Evolutionary conservation across 2,329 filamentous ascomycete species (phyloP).

Genomic region (Colletotrichum paranaense): DNA sequence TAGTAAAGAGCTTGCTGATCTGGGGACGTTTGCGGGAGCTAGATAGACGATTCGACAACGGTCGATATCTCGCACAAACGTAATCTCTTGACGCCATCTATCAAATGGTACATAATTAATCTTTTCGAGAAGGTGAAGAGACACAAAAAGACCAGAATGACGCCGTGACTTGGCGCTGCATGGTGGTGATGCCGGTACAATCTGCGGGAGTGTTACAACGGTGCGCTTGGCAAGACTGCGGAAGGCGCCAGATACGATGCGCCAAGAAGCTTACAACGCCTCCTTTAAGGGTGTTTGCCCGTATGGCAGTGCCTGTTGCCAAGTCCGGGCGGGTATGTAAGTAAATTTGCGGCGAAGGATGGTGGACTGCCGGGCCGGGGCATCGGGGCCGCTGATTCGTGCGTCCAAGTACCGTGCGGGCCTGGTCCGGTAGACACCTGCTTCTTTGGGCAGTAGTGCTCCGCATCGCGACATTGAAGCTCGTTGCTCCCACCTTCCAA

Average conservation of each 20-base stretch:
- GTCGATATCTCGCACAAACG: conserved; percentile 24
- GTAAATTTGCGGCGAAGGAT: conserved; percentile 24
- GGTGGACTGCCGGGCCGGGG: conserved; percentile 32
- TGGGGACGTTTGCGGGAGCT: not conserved
- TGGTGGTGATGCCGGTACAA: not conserved
- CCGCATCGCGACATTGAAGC: conserved; percentile 26
- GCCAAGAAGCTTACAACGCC: not conserved
- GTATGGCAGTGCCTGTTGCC: conserved; percentile 20
- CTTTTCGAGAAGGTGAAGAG: conserved; percentile 26
- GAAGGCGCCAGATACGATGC: conserved; percentile 18
- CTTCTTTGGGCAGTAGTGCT: conserved; percentile 29
- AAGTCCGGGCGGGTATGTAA: conserved; percentile 31
- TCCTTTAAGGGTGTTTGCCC: conserved; percentile 3
- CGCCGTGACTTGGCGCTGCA: conserved; percentile 18
- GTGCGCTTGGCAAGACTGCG: conserved; percentile 18
- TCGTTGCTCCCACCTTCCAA: not conserved
- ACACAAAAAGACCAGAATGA: conserved; percentile 12
- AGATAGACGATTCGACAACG: conserved; percentile 2
- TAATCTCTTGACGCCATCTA: conserved; percentile 31
- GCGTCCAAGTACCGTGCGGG: conserved; percentile 22
- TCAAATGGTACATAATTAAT: not conserved
- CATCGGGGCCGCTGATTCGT: conserved; percentile 14
- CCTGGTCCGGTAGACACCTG: conserved; percentile 23
- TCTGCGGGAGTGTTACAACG: conserved; percentile 28
- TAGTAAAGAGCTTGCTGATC: not conserved